phyloP scores from a whole-genome alignment of 2,329 filamentous ascomycete species.

The Chrysoporthe puriensis region DNA sequence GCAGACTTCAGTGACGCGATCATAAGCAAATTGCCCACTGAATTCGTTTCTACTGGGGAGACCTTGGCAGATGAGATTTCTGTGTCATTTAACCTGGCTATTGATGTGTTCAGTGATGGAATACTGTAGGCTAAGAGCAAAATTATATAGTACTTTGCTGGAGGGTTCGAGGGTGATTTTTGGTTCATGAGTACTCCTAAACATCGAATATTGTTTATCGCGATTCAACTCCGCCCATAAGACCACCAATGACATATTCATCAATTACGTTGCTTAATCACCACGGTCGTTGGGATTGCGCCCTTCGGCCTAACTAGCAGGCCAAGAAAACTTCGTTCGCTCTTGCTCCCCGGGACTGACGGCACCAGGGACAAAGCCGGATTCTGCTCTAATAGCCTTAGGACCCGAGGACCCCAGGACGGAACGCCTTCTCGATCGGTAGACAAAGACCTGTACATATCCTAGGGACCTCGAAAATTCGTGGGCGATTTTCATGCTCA shows the following conservation, averaged over 20 bases:
- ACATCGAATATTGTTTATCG: not conserved
- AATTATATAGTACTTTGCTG: not conserved
- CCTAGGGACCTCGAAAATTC: not conserved
- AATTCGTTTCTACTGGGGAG: conserved; percentile 39
- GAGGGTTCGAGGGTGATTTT: not conserved
- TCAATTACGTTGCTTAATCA: not conserved
- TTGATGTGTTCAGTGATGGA: conserved; percentile 37
- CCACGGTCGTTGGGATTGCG: not conserved
- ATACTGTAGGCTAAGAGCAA: not conserved
- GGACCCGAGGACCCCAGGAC: not conserved
- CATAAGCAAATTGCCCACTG: conserved; percentile 44
- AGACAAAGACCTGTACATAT: not conserved
- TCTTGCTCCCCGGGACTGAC: too few relatives aligned
- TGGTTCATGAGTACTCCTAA: not conserved
- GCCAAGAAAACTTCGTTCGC: too few relatives aligned
- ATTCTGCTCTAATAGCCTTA: not conserved
- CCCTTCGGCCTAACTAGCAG: not conserved
- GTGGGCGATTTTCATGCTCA: not conserved
- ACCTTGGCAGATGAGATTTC: conserved; percentile 44
- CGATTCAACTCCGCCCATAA: not conserved
- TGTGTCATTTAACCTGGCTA: conserved; percentile 43
- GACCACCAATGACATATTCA: not conserved
- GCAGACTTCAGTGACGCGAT: conserved; percentile 43
- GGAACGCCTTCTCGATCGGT: not conserved
- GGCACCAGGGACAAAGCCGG: not conserved